Evolutionary conservation across 2,329 filamentous ascomycete species (phyloP).

Genomic region (Diplodia seriata): DNA sequence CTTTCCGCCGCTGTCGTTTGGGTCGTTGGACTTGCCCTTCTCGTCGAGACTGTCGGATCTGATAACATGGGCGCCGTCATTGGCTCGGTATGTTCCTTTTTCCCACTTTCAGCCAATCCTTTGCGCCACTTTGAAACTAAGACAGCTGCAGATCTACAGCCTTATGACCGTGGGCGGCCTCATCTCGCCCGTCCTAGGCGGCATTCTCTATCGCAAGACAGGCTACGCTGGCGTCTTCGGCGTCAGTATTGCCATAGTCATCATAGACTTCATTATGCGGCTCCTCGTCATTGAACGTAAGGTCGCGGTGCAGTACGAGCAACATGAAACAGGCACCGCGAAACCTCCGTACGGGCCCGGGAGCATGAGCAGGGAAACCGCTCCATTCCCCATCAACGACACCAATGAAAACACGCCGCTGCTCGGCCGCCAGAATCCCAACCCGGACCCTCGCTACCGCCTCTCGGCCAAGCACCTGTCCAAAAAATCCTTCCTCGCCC

Average conservation of each 20-base stretch:
- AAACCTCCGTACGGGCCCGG: constrained; percentile 35
- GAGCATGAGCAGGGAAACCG: neutral
- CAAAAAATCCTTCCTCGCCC: constrained; percentile 51
- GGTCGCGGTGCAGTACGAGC: constrained; percentile 56
- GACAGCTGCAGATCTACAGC: constrained; percentile 58
- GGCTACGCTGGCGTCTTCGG: constrained; percentile 67
- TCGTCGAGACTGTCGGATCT: constrained; percentile 64
- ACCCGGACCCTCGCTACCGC: constrained; percentile 13
- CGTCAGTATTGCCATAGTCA: constrained; percentile 61
- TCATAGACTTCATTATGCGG: constrained; percentile 66
- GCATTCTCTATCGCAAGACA: constrained; percentile 64
- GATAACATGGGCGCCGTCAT: constrained; percentile 67
- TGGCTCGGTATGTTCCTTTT: constrained; percentile 56
- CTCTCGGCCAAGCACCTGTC: constrained; percentile 43
- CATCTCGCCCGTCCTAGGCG: constrained; percentile 65
- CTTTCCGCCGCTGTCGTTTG: constrained; percentile 65
- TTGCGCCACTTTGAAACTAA: neutral
- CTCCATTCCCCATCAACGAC: constrained; percentile 30
- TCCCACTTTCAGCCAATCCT: neutral
- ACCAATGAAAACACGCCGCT: constrained; percentile 41
- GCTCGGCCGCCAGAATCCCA: constrained; percentile 32
- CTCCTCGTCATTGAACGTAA: constrained; percentile 69
- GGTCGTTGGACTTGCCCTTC: constrained; percentile 65
- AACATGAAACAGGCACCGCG: constrained; percentile 35
- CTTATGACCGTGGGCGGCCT: constrained; percentile 65